Evolutionary conservation across 192 early-diverging fungal species (phyloP), one percentile per base, ranked within the genome.

Genomic region (Lunasporangiospora selenospora): DNA sequence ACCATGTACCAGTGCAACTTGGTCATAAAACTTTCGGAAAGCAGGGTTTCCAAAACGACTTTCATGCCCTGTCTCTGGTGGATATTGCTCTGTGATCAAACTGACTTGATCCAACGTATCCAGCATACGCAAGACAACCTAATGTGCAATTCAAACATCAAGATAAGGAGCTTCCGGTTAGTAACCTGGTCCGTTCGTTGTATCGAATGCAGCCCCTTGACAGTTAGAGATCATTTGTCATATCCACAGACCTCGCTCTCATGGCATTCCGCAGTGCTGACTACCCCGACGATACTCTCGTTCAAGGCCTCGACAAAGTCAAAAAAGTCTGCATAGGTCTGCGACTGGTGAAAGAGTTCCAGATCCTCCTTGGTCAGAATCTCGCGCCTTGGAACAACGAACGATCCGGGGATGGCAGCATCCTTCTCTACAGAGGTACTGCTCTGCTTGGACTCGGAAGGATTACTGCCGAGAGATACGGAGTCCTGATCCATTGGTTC

Each of bases 41-140:
- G 94, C 87, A n/a, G 93, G 90, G 81, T 99, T 99, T 29, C 97
- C 97, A 62, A 98, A 99, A 4, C 97, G 83, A 54, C 90, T 86
- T 55, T 88, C 88, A 50, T 82, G 80, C 37, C 90, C 90, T 46
- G 92, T 83, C 6, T 88, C 80, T 11, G 96, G 93, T 38, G 83
- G 81, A 11, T 92, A 90, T 18, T 89, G 85, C 32, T 82, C 70
- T 37, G 82, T 80, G 59, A 81, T 82, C 12, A 83, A 55, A 30
- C 84, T 79, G 12, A 95, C 59, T 0, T 73, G 75, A 53, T 92
- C 89, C n/a, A 98, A 75, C 1, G 91, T 44, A 3, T 75, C 64
- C 19, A 94, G 29, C 29, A 97, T 83, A 16, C 80, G 75, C 37
- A 76, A 56, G n/a, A 93, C 75, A 24, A 67, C 52, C 78, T 80